A percentile compares a stretch with the other conserved stretches of the same genome.
Conservation (phyloP, 1,284 basidiomycete genomes). For the Ustilago curta region DNA sequence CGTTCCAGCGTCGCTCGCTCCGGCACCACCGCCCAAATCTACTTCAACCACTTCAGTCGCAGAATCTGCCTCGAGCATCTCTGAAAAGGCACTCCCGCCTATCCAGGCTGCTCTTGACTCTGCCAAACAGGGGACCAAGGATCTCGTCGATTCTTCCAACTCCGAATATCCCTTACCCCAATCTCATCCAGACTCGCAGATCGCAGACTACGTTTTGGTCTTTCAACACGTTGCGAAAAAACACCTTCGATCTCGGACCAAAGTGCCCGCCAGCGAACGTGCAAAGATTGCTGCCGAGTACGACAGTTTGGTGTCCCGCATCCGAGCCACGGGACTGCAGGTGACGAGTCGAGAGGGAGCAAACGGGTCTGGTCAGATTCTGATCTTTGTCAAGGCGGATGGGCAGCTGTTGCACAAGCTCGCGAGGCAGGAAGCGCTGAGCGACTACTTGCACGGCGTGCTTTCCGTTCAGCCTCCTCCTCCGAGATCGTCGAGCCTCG, state of each 20-base stretch:
- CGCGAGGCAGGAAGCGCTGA: slow-evolving; percentile 44
- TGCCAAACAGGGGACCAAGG: slow-evolving; percentile 13
- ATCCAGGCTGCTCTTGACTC: slow-evolving; percentile 28
- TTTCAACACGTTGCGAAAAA: slow-evolving; percentile 57
- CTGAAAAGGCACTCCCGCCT: slow-evolving; percentile 38
- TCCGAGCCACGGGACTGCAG: slow-evolving; percentile 53
- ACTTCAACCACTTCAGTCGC: neutral
- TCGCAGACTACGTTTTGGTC: slow-evolving; percentile 61
- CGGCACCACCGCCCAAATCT: slow-evolving; percentile 21
- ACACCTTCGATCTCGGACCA: slow-evolving; percentile 33
- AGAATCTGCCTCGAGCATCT: neutral
- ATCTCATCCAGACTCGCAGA: slow-evolving; percentile 34
- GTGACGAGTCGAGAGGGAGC: slow-evolving; percentile 55
- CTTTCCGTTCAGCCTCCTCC: slow-evolving; percentile 39
- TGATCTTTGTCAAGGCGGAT: slow-evolving; percentile 62
- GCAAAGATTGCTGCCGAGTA: slow-evolving; percentile 51
- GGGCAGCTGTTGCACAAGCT: slow-evolving; percentile 30
- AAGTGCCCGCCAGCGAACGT: slow-evolving; percentile 43
- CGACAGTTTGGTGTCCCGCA: slow-evolving; percentile 32
- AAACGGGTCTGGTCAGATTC: slow-evolving; percentile 43
- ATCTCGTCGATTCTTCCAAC: slow-evolving; percentile 2
- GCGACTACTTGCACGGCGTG: slow-evolving; percentile 64
- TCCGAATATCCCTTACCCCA: slow-evolving; percentile 34
- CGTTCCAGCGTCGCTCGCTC: neutral
- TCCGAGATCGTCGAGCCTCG: slow-evolving; percentile 37